Evolutionary conservation across 495 filamentous ascomycete species (phyloP).

Genomic region (Trichoderma orchidacearum): DNA sequence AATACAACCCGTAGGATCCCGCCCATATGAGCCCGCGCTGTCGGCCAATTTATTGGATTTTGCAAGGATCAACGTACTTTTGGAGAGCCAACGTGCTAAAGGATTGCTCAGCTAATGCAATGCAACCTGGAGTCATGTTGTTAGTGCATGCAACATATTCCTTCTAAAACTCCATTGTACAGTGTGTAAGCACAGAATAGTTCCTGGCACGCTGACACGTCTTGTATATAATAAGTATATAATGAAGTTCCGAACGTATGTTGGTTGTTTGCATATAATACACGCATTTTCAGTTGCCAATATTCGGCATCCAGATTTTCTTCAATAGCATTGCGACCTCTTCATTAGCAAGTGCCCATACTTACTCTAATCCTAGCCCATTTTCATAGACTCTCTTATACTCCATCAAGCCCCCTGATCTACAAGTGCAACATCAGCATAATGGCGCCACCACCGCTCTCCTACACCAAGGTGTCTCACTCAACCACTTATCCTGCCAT

Average conservation of each 20-base stretch:
- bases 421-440: no score
- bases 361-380: no score
- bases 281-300: no score
- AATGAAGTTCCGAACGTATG: no score
- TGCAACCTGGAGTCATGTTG: background rate
- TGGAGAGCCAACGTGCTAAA: background rate
- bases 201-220: background rate
- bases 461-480: constrained; percentile 7
- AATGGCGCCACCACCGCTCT: background rate
- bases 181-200: background rate
- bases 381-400: no score
- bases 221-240: background rate
- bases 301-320: no score
- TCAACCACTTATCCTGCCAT: constrained; percentile 26
- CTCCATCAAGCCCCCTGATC: no score
- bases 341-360: no score
- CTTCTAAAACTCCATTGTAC: background rate
- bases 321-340: no score
- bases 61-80: background rate
- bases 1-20: no score
- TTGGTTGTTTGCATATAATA: no score
- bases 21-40: background rate
- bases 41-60: background rate
- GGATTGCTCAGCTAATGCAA: background rate
- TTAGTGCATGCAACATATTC: background rate